A percentile compares a stretch with the other conserved stretches of the same genome.
These are phyloP conservation scores for Fusarium sp. DNA, from an alignment of 2,329 filamentous ascomycete species.

Conservation along the genomic window DNA sequence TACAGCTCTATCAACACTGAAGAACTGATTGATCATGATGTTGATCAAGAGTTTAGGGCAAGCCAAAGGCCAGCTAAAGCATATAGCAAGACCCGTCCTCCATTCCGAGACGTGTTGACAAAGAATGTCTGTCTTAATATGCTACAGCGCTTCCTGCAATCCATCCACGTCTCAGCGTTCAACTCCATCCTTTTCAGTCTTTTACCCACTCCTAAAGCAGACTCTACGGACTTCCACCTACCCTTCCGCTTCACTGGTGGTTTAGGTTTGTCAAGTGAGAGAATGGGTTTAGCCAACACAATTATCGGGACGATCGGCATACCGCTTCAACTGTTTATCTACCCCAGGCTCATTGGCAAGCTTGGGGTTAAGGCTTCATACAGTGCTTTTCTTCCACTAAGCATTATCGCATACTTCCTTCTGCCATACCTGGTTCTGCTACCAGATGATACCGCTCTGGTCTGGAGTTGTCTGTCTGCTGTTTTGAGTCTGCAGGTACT, in stretches of 20 bases:
- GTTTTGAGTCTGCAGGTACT: slow-evolving; percentile 75
- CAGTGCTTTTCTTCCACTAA: slow-evolving; percentile 44
- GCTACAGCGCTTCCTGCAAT: slow-evolving; percentile 72
- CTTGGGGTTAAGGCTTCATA: slow-evolving; percentile 21
- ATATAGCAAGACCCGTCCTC: slow-evolving; percentile 57
- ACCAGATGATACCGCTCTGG: neutral
- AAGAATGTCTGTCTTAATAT: slow-evolving; percentile 63
- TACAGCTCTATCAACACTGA: neutral
- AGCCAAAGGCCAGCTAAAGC: neutral
- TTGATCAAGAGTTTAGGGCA: neutral
- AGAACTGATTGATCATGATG: neutral
- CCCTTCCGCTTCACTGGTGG: slow-evolving; percentile 76
- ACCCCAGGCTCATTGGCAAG: slow-evolving; percentile 20
- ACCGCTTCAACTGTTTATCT: slow-evolving; percentile 54
- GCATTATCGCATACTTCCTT: slow-evolving; percentile 72
- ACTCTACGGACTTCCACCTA: slow-evolving; percentile 51
- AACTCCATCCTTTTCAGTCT: slow-evolving; percentile 81
- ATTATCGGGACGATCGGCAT: slow-evolving; percentile 81
- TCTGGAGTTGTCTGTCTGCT: slow-evolving; percentile 33
- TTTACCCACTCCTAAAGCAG: slow-evolving; percentile 73
- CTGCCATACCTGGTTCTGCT: slow-evolving; percentile 71
- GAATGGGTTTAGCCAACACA: slow-evolving; percentile 80
- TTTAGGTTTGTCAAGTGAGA: slow-evolving; percentile 73
- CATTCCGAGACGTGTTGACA: slow-evolving; percentile 64
- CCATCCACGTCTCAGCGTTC: slow-evolving; percentile 78